These are phyloP conservation scores for Cucumis sativus DNA, from an alignment of 306 rosid species.

Conservation along the genomic window DNA sequence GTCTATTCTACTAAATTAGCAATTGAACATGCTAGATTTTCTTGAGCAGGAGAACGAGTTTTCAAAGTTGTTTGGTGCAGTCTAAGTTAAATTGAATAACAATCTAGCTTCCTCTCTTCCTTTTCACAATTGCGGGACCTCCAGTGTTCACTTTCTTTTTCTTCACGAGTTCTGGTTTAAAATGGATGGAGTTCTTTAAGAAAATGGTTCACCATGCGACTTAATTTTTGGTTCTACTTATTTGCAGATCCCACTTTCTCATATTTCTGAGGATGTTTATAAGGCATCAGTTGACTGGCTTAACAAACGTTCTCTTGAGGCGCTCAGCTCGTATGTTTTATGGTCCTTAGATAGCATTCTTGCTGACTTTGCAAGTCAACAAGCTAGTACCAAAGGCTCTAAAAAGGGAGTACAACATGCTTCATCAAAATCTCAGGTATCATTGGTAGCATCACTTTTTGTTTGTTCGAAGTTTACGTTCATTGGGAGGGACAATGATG, in stretches of 20 bases:
- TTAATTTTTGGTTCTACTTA: background rate
- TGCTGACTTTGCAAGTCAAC: conserved; percentile 57
- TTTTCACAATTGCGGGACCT: background rate
- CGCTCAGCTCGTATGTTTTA: conserved; percentile 45
- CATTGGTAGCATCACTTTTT: background rate
- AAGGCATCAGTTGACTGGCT: conserved; percentile 78
- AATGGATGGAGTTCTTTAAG: background rate
- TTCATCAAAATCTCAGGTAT: conserved; percentile 80
- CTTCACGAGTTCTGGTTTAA: background rate
- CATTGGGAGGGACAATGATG: background rate
- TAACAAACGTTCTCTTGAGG: conserved; percentile 41
- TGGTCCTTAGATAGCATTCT: conserved; percentile 71
- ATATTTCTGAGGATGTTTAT: conserved; percentile 57
- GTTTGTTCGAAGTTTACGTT: background rate
- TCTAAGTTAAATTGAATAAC: background rate
- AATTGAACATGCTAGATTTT: background rate
- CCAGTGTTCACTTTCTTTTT: background rate
- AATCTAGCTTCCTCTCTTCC: background rate
- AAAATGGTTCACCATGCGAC: background rate
- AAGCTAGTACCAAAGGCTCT: conserved; percentile 47
- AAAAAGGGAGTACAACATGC: conserved; percentile 52
- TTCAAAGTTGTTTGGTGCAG: background rate
- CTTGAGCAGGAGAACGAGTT: background rate
- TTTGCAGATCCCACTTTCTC: conserved; percentile 59
- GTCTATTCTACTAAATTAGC: background rate